Conservation (phyloP, 2,329 filamentous ascomycete species). For the Microcera coccophila region DNA sequence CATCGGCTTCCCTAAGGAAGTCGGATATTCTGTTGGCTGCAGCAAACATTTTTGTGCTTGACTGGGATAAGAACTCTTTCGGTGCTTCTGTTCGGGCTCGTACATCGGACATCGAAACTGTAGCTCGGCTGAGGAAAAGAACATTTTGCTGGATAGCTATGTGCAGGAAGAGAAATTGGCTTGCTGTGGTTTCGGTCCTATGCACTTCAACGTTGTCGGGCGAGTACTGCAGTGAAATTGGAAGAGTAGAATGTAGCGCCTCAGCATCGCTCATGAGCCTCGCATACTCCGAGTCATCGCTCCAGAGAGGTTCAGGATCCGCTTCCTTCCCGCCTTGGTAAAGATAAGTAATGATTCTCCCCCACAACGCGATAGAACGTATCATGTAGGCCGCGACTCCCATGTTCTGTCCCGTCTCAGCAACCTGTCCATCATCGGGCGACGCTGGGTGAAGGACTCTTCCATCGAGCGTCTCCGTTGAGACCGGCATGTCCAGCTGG, state of each 20-base stretch:
- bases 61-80: constrained; percentile 70
- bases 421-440: constrained; percentile 59
- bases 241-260: constrained; percentile 65
- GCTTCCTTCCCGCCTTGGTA: constrained; percentile 83
- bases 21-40: constrained; percentile 85
- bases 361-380: constrained; percentile 81
- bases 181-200: constrained; percentile 77
- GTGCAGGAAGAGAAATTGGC: constrained; percentile 90
- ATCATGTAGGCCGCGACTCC: constrained; percentile 90
- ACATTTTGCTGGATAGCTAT: constrained; percentile 85
- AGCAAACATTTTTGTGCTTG: constrained; percentile 70
- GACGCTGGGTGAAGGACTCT: constrained; percentile 60
- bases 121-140: constrained; percentile 85
- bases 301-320: constrained; percentile 77
- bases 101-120: constrained; percentile 65
- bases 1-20: constrained; percentile 74
- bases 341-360: constrained; percentile 80
- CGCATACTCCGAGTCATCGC: constrained; percentile 70
- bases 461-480: constrained; percentile 79
- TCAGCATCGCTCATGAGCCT: constrained; percentile 67
- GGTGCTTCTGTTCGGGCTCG: constrained; percentile 67
- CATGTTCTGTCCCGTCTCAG: constrained; percentile 77
- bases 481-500: constrained; percentile 82
- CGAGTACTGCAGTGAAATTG: constrained; percentile 68
- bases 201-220: constrained; percentile 80